Evolutionary conservation across 768 basidiomycete species (phyloP), one percentile per base, ranked within the genome.

Genomic region (Mycena indigotica): DNA sequence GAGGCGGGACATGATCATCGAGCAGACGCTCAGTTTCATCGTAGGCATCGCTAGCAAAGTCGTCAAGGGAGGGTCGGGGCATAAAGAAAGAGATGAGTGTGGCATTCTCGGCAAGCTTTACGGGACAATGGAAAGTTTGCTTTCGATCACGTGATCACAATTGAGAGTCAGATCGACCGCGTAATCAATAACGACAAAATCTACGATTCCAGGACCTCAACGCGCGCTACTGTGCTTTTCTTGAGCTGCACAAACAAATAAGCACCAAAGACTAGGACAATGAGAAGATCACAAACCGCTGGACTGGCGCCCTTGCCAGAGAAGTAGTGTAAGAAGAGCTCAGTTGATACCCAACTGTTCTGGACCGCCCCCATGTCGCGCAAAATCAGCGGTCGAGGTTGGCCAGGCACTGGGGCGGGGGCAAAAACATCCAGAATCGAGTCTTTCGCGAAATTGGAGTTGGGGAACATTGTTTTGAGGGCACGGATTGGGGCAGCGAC

Each of bases 381-480:
- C 67, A 90, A 84, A 19, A 89, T 75, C 45, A 91, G 68, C 19
- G 77, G 73, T 26, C 89, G 81, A 23, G 77, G 80, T 55, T 74
- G 76, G 19, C 74, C 76, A 10, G 78, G 68, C 17, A 78, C 75
- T 16, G 89, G 88, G 3, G 84, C 79, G 2, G 84, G 75, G 38
- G 91, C 74, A 46, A 87, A 79, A 35, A 92, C 80, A 65, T 93
- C 90, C 24, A 92, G 75, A 12, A 89, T 81, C 5, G 78, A 73
- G 62, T 85, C 82, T 66, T 91, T 91, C n/a, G 74, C 69, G 12
- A 91, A 75, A 15, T 85, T 80, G 17, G 87, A 79, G 67, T 81
- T 84, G 1, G 91, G 89, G 69, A 93, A 91, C 52, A 92, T 77
- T 1, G 88, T 82, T 66, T 90, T 90, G 50, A 93, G 80, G 64